phyloP scores from a whole-genome alignment of 75 land plant species.

The Pinus taeda region DNA sequence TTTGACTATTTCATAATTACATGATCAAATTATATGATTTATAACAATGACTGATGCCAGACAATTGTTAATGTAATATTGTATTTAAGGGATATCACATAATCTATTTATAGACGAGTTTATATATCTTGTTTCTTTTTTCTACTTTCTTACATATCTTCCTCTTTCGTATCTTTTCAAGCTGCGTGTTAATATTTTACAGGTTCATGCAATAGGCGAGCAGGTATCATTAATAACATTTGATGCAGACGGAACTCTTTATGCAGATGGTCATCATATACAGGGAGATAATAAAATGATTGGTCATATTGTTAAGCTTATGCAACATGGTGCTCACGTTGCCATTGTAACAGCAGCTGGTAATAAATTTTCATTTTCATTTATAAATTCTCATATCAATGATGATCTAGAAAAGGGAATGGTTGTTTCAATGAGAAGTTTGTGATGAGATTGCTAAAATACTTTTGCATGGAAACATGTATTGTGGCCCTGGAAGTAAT shows the following conservation, averaged over 20 bases:
- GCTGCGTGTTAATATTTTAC: background rate
- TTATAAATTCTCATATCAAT: background rate
- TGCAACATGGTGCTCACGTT: conserved; percentile 48
- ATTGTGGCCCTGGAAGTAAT: background rate
- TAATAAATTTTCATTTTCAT: background rate
- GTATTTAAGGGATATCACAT: background rate
- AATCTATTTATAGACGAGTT: background rate
- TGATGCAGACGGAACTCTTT: conserved; percentile 54
- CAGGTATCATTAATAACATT: conserved; percentile 37
- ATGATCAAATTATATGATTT: background rate
- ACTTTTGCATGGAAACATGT: background rate
- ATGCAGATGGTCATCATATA: conserved; percentile 57
- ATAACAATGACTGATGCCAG: background rate
- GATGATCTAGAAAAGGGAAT: background rate
- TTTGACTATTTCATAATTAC: background rate
- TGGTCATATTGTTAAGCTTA: conserved; percentile 41
- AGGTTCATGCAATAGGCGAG: conserved; percentile 59
- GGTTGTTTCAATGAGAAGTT: background rate
- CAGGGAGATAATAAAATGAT: conserved; percentile 58
- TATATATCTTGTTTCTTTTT: conserved; percentile 2
- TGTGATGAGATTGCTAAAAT: background rate
- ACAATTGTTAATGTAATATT: background rate
- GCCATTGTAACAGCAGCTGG: conserved; percentile 59
- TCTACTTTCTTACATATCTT: conserved; percentile 1
- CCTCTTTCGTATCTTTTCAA: background rate